A percentile compares a stretch with the other conserved stretches of the same genome.
Evolutionary conservation across 495 filamentous ascomycete species (phyloP).

Genomic region (Entonaema liquescens): DNA sequence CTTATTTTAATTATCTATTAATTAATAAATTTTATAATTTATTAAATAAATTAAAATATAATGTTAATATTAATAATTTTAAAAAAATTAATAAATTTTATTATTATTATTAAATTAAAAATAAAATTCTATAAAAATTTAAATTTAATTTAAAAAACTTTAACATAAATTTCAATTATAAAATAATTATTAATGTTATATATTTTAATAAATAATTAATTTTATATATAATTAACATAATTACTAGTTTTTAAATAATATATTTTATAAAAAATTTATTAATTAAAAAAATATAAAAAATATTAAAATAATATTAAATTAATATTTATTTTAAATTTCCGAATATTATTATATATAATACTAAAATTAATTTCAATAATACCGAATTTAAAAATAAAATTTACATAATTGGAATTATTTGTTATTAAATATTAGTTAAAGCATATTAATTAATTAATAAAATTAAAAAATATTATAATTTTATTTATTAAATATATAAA

Average conservation of each 20-base stretch:
- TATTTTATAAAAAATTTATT: background rate
- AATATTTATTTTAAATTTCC: background rate
- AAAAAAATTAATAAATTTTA: background rate
- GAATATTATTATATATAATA: background rate
- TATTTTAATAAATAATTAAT: background rate
- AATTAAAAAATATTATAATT: too few species aligned
- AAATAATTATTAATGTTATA: too few species aligned
- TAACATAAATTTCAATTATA: background rate
- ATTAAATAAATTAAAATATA: background rate
- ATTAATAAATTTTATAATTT: background rate
- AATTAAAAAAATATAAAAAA: background rate
- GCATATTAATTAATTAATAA: background rate
- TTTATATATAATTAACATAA: background rate
- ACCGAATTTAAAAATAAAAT: too few species aligned
- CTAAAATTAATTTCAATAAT: background rate
- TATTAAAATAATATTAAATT: conserved; percentile 1
- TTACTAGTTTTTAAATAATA: background rate
- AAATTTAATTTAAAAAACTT: background rate
- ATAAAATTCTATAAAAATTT: background rate
- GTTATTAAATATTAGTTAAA: background rate
- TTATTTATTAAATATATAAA: too few species aligned
- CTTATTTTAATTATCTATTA: background rate
- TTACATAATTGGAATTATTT: background rate
- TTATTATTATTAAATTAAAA: background rate
- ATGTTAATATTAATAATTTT: background rate